These are phyloP conservation scores for peach (Prunus persica) DNA, from an alignment of 306 rosid species.

Conservation along the genomic window Prunus_persica_NCBIv2 NC_034014.1:10000501-10001000, in stretches of 20 bases:
- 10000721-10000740: neutral
- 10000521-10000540: neutral
- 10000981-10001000: neutral
- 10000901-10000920: too few species aligned
- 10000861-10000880: too few species aligned
- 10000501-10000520: neutral
- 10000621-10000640: slow-evolving; percentile 40
- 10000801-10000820: neutral
- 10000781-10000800: neutral
- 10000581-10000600: slow-evolving; percentile 37
- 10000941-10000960: too few species aligned
- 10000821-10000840: neutral
- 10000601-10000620: slow-evolving; percentile 36
- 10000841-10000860: neutral
- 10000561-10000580: neutral
- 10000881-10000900: too few species aligned
- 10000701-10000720: neutral
- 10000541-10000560: neutral
- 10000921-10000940: too few species aligned
- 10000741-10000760: too few species aligned
- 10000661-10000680: slow-evolving; percentile 38
- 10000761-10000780: neutral
- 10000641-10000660: slow-evolving; percentile 52
- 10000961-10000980: too few species aligned
- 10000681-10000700: neutral